Evolutionary conservation across 768 basidiomycete genomes (phyloP).

Genomic region (Suillus luteus): DNA sequence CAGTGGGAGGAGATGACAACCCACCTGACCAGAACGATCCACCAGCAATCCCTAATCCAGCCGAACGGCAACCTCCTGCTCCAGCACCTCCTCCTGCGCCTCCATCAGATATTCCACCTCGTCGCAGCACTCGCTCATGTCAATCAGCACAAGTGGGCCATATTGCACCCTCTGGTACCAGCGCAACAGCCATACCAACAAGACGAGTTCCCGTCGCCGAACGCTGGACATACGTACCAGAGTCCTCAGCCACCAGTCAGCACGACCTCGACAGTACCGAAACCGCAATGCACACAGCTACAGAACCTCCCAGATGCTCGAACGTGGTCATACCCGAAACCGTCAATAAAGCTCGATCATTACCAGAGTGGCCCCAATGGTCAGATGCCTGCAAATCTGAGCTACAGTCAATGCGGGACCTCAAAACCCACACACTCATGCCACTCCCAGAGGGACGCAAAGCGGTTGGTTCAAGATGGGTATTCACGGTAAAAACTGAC

Average conservation of each 20-base stretch:
- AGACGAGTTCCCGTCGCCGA: background rate
- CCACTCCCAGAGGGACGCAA: constrained; percentile 32
- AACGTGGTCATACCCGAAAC: background rate
- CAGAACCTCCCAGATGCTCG: background rate
- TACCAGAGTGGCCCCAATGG: background rate
- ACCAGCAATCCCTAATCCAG: no score
- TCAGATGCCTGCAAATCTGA: background rate
- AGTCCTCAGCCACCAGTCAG: no score
- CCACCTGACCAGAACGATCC: background rate
- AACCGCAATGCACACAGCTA: background rate
- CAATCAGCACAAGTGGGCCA: background rate
- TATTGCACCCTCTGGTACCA: background rate
- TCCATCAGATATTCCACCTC: no score
- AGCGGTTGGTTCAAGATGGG: constrained; percentile 17
- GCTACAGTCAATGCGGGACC: background rate
- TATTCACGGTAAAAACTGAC: no score
- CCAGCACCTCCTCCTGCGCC: no score
- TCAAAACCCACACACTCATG: constrained; percentile 12
- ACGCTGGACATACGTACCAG: background rate
- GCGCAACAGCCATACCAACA: background rate
- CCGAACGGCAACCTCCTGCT: no score
- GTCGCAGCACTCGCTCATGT: background rate
- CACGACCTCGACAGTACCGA: background rate
- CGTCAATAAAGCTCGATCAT: no score
- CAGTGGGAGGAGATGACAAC: background rate